Evolutionary conservation across 805 yeast species (phyloP), one percentile per base, ranked within the genome.

Genomic region (Candida nonsorbophila): DNA sequence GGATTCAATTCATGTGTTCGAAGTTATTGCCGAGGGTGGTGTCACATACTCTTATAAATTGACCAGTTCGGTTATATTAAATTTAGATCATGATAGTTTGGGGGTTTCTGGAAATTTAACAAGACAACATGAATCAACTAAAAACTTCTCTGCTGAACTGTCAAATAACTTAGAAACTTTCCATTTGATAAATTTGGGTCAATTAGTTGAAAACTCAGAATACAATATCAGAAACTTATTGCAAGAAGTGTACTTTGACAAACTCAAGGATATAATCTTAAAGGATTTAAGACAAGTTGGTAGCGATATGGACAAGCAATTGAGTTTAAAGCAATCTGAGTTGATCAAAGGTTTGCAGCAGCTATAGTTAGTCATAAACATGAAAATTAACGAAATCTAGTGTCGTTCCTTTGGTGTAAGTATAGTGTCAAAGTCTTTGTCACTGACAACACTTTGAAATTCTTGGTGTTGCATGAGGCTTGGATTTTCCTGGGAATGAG

Each of bases 1-100:
- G 98, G 95, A 92, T 55, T 77, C 92, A 30, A 84, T 90, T 40
- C 97, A 90, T 54, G 97, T 90, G 7, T 73, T 92, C 41, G 97
- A 90, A 54, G 79, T 80, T 6, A 55, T 54, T 6, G 67, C 69
- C 1, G 66, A 62, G 25, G 44, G 55, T 13, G 42, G 56, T 5
- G 36, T 53, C 3, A 56, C 62, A 22, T 62, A 69, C 12, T 36
- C 46, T 7, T 92, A 90, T 53, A 78, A 79, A 40, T 60, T 90
- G 36, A 90, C 97, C 3, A 78, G 95, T 1, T 85, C 97, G 0
- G 83, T 92, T 22, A 85, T 92, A 27, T 68, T 90, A 34, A 88
- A 84, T 47, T 59, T 92, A 40, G 51, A 58, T 12, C 43, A 47
- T 29, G 27, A 37, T 7, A 29, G 25, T 9, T 50, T 65, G 36